Conservation (phyloP, 1,284 basidiomycete species). For the Cystobasidiaceae sp. region DNA sequence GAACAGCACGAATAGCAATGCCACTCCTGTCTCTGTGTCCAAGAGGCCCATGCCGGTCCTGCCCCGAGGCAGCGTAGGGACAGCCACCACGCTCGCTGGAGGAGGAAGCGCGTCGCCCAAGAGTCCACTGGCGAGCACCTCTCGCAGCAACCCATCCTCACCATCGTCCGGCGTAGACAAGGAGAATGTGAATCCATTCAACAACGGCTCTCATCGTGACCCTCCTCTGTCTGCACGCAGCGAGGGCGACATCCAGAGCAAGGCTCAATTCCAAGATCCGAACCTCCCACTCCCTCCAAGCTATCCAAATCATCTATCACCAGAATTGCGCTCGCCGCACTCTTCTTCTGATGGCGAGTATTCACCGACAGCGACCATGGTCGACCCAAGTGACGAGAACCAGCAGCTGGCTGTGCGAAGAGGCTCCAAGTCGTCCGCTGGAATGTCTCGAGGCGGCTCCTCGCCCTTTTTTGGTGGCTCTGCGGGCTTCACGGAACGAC, state of each 20-base stretch:
- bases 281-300: not conserved
- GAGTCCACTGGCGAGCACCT: slow-evolving; percentile 18
- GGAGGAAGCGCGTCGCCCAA: slow-evolving; percentile 22
- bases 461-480: slow-evolving; percentile 30
- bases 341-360: not conserved
- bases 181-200: no score
- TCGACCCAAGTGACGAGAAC: not conserved
- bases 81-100: slow-evolving; percentile 25
- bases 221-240: no score
- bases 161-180: not conserved
- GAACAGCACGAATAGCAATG: slow-evolving; percentile 15
- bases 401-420: not conserved
- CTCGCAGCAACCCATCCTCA: slow-evolving; percentile 21
- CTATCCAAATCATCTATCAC: not conserved
- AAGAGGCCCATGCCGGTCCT: slow-evolving; percentile 20
- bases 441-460: slow-evolving; percentile 6
- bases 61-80: slow-evolving; percentile 19
- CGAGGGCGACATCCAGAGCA: no score
- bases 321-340: not conserved
- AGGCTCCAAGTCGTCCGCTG: not conserved
- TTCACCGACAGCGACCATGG: not conserved
- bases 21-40: not conserved
- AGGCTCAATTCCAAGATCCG: not conserved
- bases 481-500: slow-evolving; percentile 27
- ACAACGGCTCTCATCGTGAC: no score